Percentiles rank a stretch among this genome's conserved stretches.
These are phyloP conservation scores for Ogataea angusta DNA, from an alignment of 805 yeast species.

Conservation along the genomic window DNA sequence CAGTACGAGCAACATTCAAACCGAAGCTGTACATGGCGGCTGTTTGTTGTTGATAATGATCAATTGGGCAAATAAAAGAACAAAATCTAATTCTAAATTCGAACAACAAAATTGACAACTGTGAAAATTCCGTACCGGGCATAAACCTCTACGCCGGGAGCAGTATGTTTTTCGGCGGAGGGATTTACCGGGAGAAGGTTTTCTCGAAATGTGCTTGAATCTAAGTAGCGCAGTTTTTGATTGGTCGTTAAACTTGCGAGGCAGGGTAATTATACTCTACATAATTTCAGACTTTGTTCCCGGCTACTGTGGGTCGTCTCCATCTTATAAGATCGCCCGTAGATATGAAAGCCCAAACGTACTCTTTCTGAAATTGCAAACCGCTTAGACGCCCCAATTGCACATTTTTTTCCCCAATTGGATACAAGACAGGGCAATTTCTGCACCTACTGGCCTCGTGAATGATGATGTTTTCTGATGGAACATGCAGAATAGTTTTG, in stretches of 20 bases:
- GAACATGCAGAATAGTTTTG: not conserved
- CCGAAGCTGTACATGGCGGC: slow-evolving; percentile 51
- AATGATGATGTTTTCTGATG: slow-evolving; percentile 12
- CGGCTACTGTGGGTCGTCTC: slow-evolving; percentile 30
- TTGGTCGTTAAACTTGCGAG: slow-evolving; percentile 8
- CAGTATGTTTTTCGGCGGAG: not conserved
- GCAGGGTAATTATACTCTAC: slow-evolving; percentile 2
- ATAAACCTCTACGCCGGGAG: not conserved
- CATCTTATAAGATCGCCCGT: slow-evolving; percentile 40
- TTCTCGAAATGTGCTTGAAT: too few species aligned
- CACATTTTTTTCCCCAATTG: slow-evolving; percentile 33
- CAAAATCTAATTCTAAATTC: not conserved
- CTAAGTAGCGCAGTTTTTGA: slow-evolving; percentile 1
- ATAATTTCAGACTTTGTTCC: not conserved
- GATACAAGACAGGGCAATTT: slow-evolving; percentile 31
- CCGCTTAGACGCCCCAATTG: slow-evolving; percentile 34
- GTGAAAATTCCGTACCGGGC: not conserved
- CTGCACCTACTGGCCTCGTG: slow-evolving; percentile 26
- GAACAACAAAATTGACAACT: slow-evolving; percentile 4
- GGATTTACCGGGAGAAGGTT: slow-evolving; percentile 6
- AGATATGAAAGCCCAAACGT: slow-evolving; percentile 36
- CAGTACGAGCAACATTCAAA: slow-evolving; percentile 47
- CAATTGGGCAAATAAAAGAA: slow-evolving; percentile 1
- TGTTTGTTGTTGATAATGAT: not conserved
- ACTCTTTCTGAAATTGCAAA: slow-evolving; percentile 29